A percentile compares a stretch with the other conserved stretches of the same genome.
These are phyloP conservation scores for Akanthomyces muscarius DNA, from an alignment of 2,329 filamentous ascomycete genomes.

Conservation along the genomic window DNA sequence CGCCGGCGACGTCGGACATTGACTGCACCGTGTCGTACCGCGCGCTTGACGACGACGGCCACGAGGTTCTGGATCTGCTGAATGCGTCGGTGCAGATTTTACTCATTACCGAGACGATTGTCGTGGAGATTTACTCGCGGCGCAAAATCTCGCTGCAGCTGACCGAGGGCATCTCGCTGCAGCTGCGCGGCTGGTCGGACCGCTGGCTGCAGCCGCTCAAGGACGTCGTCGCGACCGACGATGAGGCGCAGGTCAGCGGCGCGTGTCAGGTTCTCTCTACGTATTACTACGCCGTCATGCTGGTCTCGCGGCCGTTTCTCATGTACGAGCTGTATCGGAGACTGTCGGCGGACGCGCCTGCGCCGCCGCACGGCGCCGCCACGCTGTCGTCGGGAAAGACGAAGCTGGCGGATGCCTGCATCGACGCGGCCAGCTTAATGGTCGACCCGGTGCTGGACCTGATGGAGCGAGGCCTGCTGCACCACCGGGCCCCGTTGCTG, in stretches of 20 bases:
- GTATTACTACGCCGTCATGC: slow-evolving; percentile 56
- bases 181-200: slow-evolving; percentile 48
- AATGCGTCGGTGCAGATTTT: slow-evolving; percentile 52
- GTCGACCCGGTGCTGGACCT: slow-evolving; percentile 45
- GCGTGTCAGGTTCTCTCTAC: slow-evolving; percentile 49
- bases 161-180: slow-evolving; percentile 50
- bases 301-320: slow-evolving; percentile 51
- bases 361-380: slow-evolving; percentile 19
- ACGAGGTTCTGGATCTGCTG: slow-evolving; percentile 42
- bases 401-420: slow-evolving; percentile 51
- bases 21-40: slow-evolving; percentile 52
- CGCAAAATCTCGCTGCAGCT: slow-evolving; percentile 50
- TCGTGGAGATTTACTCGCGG: slow-evolving; percentile 50
- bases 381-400: slow-evolving; percentile 40
- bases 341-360: slow-evolving; percentile 35
- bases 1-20: slow-evolving; percentile 49
- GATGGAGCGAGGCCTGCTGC: slow-evolving; percentile 39
- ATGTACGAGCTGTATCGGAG: slow-evolving; percentile 52
- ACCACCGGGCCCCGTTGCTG: slow-evolving; percentile 45
- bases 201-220: slow-evolving; percentile 46
- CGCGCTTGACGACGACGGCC: slow-evolving; percentile 30
- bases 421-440: slow-evolving; percentile 52
- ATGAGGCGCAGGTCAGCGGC: slow-evolving; percentile 36
- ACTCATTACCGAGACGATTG: slow-evolving; percentile 46
- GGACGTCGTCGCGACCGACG: slow-evolving; percentile 28